phyloP scores from a whole-genome alignment of 805 yeast genomes.

The Monosporozyma servazzii region DNA sequence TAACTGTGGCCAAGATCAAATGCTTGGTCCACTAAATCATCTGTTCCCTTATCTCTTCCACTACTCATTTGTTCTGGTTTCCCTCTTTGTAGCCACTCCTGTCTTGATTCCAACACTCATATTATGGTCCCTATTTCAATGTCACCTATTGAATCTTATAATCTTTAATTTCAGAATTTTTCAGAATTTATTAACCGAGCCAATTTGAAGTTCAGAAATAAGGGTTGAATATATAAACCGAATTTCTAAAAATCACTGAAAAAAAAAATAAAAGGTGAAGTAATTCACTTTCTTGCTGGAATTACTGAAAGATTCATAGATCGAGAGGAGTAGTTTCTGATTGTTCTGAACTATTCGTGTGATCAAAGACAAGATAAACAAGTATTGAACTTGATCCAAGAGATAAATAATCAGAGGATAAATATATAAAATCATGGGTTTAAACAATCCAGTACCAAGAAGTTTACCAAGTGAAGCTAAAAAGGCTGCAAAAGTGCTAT shows the following conservation, averaged over 20 bases:
- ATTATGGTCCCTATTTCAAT: too few species aligned
- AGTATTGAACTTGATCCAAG: neutral
- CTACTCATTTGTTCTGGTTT: neutral
- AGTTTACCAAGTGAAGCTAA: conserved; percentile 75
- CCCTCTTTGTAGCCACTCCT: neutral
- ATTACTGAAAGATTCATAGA: neutral
- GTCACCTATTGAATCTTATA: neutral
- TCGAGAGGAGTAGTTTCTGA: neutral
- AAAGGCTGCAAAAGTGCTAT: conserved; percentile 86
- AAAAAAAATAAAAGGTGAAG: too few species aligned
- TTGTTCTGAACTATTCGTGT: neutral
- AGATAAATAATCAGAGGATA: neutral
- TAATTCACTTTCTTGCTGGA: neutral
- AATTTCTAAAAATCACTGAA: neutral
- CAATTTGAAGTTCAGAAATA: neutral
- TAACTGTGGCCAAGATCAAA: conserved; percentile 16
- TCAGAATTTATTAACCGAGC: neutral
- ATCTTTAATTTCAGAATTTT: neutral
- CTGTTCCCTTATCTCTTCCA: neutral
- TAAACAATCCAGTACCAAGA: conserved; percentile 92
- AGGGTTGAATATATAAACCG: neutral
- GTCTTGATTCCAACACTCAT: too few species aligned
- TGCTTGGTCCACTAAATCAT: conserved; percentile 20
- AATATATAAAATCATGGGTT: conserved; percentile 53
- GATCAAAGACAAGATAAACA: neutral